phyloP scores from a whole-genome alignment of 2,329 filamentous ascomycete genomes.

The Xylaria polymorpha region DNA sequence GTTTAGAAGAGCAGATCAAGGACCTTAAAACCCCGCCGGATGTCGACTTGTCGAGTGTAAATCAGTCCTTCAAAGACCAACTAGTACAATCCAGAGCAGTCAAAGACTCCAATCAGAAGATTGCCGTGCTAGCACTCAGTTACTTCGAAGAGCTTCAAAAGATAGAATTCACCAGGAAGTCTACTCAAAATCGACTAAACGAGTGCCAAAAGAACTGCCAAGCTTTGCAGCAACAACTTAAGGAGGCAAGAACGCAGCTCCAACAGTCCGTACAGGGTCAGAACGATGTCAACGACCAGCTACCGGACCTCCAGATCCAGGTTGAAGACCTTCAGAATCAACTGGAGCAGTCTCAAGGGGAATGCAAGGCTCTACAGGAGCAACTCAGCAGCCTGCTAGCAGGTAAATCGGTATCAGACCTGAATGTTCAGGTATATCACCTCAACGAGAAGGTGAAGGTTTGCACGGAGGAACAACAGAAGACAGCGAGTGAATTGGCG shows the following conservation, averaged over 20 bases:
- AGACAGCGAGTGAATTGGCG: background rate
- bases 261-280: conserved; percentile 2
- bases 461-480: background rate
- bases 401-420: background rate
- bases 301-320: conserved; percentile 20
- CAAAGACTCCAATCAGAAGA: conserved; percentile 16
- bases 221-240: conserved; percentile 15
- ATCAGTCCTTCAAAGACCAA: background rate
- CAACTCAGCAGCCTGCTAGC: conserved; percentile 2
- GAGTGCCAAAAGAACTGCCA: conserved; percentile 4
- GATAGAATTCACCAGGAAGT: background rate
- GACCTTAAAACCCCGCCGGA: conserved; percentile 13
- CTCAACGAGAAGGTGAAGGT: conserved; percentile 2
- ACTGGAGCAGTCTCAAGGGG: conserved; percentile 5
- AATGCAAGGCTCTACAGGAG: conserved; percentile 22
- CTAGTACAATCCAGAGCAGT: background rate
- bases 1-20: conserved; percentile 14
- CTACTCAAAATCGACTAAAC: background rate
- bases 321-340: conserved; percentile 1
- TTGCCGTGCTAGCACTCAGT: conserved; percentile 20
- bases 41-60: background rate
- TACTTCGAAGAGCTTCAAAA: conserved; percentile 21
- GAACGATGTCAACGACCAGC: background rate
- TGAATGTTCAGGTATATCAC: background rate
- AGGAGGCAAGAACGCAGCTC: conserved; percentile 24